A percentile compares a stretch with the other conserved stretches of the same genome.
phyloP scores from a whole-genome alignment of 2,329 filamentous ascomycete species.

The Huntiella abstrusa region DNA sequence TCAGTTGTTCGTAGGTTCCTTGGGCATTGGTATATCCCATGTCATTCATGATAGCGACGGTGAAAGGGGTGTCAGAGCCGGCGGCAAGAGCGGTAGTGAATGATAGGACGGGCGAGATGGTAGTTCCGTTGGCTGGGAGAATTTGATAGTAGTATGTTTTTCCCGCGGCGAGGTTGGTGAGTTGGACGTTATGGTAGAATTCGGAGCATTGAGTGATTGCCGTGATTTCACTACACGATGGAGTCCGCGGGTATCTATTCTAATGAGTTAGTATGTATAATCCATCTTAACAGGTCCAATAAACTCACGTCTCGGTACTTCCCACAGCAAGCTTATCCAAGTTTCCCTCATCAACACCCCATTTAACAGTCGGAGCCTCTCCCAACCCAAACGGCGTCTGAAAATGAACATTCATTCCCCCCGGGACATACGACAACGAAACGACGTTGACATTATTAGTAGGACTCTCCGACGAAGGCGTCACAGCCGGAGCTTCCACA shows the following conservation, averaged over 20 bases:
- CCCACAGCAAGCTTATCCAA: constrained; percentile 22
- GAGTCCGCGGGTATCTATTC: constrained; percentile 29
- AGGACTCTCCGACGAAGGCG: constrained; percentile 22
- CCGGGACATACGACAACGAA: constrained; percentile 26
- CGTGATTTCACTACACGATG: constrained; percentile 25
- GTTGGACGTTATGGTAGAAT: constrained; percentile 31
- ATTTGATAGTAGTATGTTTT: constrained; percentile 34
- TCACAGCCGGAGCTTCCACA: constrained; percentile 30
- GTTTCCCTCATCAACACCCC: constrained; percentile 20
- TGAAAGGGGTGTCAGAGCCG: constrained; percentile 24
- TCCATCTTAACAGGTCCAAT: neutral
- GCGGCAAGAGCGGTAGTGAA: constrained; percentile 27
- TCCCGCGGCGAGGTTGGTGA: constrained; percentile 22
- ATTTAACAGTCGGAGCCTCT: constrained; percentile 23
- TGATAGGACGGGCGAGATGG: constrained; percentile 24
- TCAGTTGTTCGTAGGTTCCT: constrained; percentile 27
- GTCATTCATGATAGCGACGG: constrained; percentile 29
- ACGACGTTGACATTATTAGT: constrained; percentile 36
- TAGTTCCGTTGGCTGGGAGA: constrained; percentile 28
- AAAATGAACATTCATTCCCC: constrained; percentile 32
- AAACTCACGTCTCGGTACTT: constrained; percentile 21
- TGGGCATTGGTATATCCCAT: constrained; percentile 35
- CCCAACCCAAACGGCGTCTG: constrained; percentile 35
- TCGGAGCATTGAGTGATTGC: constrained; percentile 30
- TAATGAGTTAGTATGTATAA: neutral